These are phyloP conservation scores for Viola pubescens DNA, from an alignment of 441 rosid genomes.

Conservation along the genomic window DNA sequence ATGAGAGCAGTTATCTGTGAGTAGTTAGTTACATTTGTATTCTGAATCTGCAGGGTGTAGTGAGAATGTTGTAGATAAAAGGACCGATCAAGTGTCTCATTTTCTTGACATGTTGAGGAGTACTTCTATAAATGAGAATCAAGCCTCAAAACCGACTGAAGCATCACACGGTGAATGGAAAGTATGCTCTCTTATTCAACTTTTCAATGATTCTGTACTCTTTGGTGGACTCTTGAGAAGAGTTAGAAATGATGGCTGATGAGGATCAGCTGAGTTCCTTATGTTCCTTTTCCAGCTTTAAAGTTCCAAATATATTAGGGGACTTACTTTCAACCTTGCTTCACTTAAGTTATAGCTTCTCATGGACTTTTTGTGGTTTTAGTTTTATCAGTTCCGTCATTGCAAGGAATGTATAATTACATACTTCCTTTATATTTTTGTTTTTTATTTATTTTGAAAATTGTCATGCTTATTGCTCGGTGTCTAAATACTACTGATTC, in stretches of 20 bases:
- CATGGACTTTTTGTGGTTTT: too few relatives aligned
- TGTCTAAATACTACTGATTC: slow-evolving; percentile 2
- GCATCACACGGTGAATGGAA: slow-evolving; percentile 64
- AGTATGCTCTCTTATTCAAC: slow-evolving; percentile 35
- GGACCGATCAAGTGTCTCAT: slow-evolving; percentile 48
- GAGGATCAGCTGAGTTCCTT: neutral
- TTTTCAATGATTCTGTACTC: neutral
- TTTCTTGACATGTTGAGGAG: slow-evolving; percentile 88
- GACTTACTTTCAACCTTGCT: too few relatives aligned
- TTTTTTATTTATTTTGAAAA: neutral
- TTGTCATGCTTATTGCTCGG: neutral
- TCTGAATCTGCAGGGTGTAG: slow-evolving; percentile 39
- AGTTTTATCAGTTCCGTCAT: too few relatives aligned
- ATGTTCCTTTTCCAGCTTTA: neutral
- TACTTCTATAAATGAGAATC: slow-evolving; percentile 44
- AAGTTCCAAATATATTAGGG: neutral
- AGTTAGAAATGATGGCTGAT: neutral
- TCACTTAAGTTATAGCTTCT: too few relatives aligned
- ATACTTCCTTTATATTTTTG: neutral
- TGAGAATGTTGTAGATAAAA: slow-evolving; percentile 47
- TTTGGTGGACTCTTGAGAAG: neutral
- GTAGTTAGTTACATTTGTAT: slow-evolving; percentile 5
- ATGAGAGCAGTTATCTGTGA: neutral
- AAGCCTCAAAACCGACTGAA: slow-evolving; percentile 31
- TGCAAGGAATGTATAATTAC: too few relatives aligned